Evolutionary conservation across 129 eudicot species (phyloP), one percentile per base, ranked within the genome.

Genomic region (Sambucus nigra): DNA sequence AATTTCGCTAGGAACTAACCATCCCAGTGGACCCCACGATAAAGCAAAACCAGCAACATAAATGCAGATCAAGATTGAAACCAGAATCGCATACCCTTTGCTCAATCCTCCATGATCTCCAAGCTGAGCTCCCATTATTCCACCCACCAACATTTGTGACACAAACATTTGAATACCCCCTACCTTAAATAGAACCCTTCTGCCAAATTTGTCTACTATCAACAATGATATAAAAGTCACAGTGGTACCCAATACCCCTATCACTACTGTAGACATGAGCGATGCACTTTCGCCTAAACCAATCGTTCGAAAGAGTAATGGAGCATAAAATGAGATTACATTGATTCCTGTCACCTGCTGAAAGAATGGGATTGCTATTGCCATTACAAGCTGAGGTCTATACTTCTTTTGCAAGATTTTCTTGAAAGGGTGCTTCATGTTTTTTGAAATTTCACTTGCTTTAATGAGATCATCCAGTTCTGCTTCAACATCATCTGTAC

Each of bases 11-110:
- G 86, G 72, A 20, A 79, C 64, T 9, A 79, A 12, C 80, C 77
- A 79, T 23, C 86, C 86, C 49, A 79, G 54, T 20, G 86, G 86
- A 0, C 86, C 86, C 86, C 86, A 79, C 3, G 86, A 79, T 58
- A 55, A 42, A 15, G 72, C 69, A 15, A 73, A 79, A 17, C 78
- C 86, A 23, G 80, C 65, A 25, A 65, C 77, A 53, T 79, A 73
- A 1, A 59, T 16, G 8, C 72, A 72, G 8, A 77, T 63, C 47
- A 77, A 50, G 5, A 64, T 21, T 61, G 66, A 24, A 23, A 72
- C 66, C 16, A 22, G 2, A 24, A 63, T 7, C 6, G 62, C 56
- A 25, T 60, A 65, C 1, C 59, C 69, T 54, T 55, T 70, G 18
- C 59, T 59, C n/a, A 70, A 12, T 0, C 46, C 70, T 11, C 81